These are phyloP conservation scores for Volutella citrinella DNA, from an alignment of 2,329 filamentous ascomycete genomes.

Conservation along the genomic window DNA sequence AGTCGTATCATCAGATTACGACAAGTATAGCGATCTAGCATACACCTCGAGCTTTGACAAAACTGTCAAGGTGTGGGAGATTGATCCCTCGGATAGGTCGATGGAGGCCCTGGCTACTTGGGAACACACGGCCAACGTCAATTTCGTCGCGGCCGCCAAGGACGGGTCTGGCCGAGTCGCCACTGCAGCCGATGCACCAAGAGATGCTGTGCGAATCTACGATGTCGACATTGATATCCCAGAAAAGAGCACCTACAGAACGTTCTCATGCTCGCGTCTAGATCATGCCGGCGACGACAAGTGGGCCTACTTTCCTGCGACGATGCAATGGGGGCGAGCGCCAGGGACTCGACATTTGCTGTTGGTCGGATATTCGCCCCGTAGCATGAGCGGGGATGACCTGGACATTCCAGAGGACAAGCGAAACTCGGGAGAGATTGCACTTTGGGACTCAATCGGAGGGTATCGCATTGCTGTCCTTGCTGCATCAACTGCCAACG, in stretches of 20 bases:
- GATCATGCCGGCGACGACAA: conserved; percentile 38
- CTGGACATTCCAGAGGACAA: conserved; percentile 57
- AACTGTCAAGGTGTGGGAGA: conserved; percentile 58
- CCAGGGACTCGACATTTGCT: conserved; percentile 47
- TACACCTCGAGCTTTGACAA: conserved; percentile 62
- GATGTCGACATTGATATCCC: conserved; percentile 37
- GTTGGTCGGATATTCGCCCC: conserved; percentile 61
- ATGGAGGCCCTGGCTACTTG: conserved; percentile 48
- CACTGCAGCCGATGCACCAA: conserved; percentile 55
- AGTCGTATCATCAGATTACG: conserved; percentile 60
- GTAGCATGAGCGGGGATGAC: conserved; percentile 51
- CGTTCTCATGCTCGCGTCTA: conserved; percentile 40
- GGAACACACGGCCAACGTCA: conserved; percentile 56
- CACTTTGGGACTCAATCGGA: conserved; percentile 52
- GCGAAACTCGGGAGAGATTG: conserved; percentile 56
- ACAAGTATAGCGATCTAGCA: conserved; percentile 39
- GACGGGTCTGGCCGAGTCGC: conserved; percentile 49
- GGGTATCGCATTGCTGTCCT: conserved; percentile 45
- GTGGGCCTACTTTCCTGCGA: conserved; percentile 63
- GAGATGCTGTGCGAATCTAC: conserved; percentile 57
- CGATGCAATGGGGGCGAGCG: conserved; percentile 58
- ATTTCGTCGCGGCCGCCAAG: conserved; percentile 57
- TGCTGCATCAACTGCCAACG: conserved; percentile 54
- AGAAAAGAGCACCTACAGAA: conserved; percentile 32
- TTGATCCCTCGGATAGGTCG: conserved; percentile 32